Percentiles rank a stretch among this genome's conserved stretches.
These are phyloP conservation scores for Litchi chinensis DNA, from an alignment of 345 rosid genomes.

Conservation along the genomic window DNA sequence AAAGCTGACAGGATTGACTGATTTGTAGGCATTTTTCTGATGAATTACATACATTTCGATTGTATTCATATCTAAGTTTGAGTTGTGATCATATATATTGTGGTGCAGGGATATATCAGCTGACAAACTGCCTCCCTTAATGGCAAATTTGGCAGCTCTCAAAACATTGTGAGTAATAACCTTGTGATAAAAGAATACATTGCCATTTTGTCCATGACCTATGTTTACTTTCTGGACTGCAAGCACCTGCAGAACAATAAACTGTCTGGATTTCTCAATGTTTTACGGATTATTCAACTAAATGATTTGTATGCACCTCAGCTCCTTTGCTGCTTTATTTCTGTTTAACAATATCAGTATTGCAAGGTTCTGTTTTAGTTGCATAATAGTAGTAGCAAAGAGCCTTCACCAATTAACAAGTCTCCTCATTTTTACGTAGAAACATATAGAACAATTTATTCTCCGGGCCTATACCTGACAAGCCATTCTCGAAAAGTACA, in stretches of 20 bases:
- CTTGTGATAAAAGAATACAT: background rate
- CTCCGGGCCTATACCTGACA: too few relatives aligned
- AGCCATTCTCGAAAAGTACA: too few relatives aligned
- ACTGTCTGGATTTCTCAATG: slow-evolving; percentile 72
- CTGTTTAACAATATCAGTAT: slow-evolving; percentile 7
- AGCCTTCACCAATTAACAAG: too few relatives aligned
- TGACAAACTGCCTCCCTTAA: slow-evolving; percentile 73
- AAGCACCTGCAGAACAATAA: slow-evolving; percentile 86
- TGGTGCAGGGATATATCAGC: slow-evolving; percentile 72
- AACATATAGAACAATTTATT: too few relatives aligned
- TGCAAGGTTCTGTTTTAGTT: background rate
- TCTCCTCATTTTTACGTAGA: too few relatives aligned
- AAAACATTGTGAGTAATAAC: too few relatives aligned
- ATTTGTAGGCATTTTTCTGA: slow-evolving; percentile 49
- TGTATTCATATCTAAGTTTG: slow-evolving; percentile 13
- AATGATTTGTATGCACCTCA: slow-evolving; percentile 57
- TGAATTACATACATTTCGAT: background rate
- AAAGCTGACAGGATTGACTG: slow-evolving; percentile 49
- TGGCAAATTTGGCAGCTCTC: too few relatives aligned
- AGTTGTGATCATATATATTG: slow-evolving; percentile 21
- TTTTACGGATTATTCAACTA: slow-evolving; percentile 73
- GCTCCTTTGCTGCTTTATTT: background rate
- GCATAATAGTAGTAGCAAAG: too few relatives aligned
- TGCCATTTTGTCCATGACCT: background rate
- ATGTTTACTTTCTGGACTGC: slow-evolving; percentile 26